Conservation (phyloP, 2,329 filamentous ascomycete genomes). For the Cladosporium cucumerinum region DNA sequence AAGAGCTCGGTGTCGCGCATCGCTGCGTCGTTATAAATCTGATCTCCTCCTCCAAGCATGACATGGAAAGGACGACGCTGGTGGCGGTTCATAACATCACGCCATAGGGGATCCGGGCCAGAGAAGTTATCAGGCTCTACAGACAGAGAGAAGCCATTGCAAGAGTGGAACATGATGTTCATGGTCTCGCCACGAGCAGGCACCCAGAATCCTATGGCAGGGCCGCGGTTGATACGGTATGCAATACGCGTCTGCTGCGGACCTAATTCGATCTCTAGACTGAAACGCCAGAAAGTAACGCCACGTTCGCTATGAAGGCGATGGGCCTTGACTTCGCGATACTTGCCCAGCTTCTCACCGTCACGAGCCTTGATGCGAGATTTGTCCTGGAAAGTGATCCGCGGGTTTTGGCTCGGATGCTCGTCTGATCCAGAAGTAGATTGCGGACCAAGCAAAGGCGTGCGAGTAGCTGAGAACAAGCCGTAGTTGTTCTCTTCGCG, state of each 20-base stretch:
- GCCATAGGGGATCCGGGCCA: conserved; percentile 94
- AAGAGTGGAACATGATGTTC: conserved; percentile 99
- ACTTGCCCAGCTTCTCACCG: conserved; percentile 76
- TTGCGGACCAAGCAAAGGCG: conserved; percentile 32
- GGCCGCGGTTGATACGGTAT: conserved; percentile 91
- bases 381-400: conserved; percentile 40
- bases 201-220: conserved; percentile 90
- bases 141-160: conserved; percentile 87
- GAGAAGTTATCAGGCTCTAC: conserved; percentile 77
- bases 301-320: conserved; percentile 81
- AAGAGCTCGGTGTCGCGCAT: conserved; percentile 73
- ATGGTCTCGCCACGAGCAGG: conserved; percentile 79
- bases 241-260: conserved; percentile 79
- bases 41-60: conserved; percentile 95
- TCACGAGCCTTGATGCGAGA: conserved; percentile 57
- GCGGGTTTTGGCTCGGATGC: conserved; percentile 19
- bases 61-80: conserved; percentile 92
- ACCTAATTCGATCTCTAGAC: conserved; percentile 83
- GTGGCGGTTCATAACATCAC: conserved; percentile 89
- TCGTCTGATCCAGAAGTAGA: conserved; percentile 16
- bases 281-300: conserved; percentile 96
- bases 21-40: conserved; percentile 90
- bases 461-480: conserved; percentile 62
- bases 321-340: conserved; percentile 77
- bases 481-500: conserved; percentile 75